Percentiles rank a stretch among this genome's conserved stretches.
Evolutionary conservation across 306 rosid genomes (phyloP).

Genomic region (Canavalia gladiata): DNA sequence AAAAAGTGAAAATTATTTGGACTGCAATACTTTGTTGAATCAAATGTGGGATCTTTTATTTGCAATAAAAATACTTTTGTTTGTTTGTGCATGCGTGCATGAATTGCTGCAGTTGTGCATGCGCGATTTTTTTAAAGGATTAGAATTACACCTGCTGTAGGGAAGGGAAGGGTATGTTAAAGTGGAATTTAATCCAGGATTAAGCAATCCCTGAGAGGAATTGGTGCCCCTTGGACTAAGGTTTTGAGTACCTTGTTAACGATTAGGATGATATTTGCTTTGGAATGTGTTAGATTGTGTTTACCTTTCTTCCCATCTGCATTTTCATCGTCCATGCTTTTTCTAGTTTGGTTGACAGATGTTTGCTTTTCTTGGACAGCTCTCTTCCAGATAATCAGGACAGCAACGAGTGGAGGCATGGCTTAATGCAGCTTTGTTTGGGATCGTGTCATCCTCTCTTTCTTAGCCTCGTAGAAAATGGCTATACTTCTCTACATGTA

Average conservation of each 20-base stretch:
- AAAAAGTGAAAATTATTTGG: neutral
- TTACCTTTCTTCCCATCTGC: slow-evolving; percentile 20
- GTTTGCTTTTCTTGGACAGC: slow-evolving; percentile 60
- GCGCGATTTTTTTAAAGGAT: neutral
- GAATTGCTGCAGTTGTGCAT: neutral
- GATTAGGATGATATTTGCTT: slow-evolving; percentile 25
- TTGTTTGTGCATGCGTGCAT: neutral
- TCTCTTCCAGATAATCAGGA: slow-evolving; percentile 96
- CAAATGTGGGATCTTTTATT: slow-evolving; percentile 23
- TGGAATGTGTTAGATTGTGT: slow-evolving; percentile 8
- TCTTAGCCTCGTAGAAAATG: slow-evolving; percentile 57
- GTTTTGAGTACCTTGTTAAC: neutral
- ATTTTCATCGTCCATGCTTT: slow-evolving; percentile 29
- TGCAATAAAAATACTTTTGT: neutral
- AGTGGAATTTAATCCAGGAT: neutral
- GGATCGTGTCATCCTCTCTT: slow-evolving; percentile 43
- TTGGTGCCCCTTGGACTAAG: slow-evolving; percentile 16
- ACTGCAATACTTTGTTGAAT: slow-evolving; percentile 7
- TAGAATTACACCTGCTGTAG: slow-evolving; percentile 17
- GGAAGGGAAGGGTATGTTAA: slow-evolving; percentile 2
- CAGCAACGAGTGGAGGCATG: slow-evolving; percentile 95
- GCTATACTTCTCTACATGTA: slow-evolving; percentile 48
- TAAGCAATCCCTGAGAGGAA: neutral
- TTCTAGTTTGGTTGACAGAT: slow-evolving; percentile 36
- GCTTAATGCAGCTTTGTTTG: slow-evolving; percentile 57